A percentile compares a stretch with the other conserved stretches of the same genome.
These are phyloP conservation scores for Coleophoma eucalyptorum DNA, from an alignment of 2,329 filamentous ascomycete genomes.

Conservation along the genomic window DNA sequence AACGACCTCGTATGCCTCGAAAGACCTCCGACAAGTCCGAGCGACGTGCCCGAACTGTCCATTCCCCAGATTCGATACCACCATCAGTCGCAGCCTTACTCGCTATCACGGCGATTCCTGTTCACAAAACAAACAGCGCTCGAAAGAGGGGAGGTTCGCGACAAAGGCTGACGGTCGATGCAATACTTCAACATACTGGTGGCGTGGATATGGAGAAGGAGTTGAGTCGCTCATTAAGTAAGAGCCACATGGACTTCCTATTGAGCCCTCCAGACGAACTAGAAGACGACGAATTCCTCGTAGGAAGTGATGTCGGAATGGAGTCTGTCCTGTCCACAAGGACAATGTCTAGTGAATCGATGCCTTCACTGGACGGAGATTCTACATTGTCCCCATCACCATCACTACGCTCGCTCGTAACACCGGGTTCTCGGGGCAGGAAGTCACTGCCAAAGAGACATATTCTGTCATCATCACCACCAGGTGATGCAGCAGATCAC, in stretches of 20 bases:
- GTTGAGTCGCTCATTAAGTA: constrained; percentile 48
- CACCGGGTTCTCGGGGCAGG: constrained; percentile 29
- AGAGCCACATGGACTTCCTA: constrained; percentile 54
- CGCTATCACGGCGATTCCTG: constrained; percentile 57
- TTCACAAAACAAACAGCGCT: constrained; percentile 30
- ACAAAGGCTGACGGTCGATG: constrained; percentile 49
- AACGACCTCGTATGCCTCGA: constrained; percentile 12
- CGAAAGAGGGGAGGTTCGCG: constrained; percentile 13
- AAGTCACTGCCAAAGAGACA: constrained; percentile 46
- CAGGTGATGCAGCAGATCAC: constrained; percentile 37
- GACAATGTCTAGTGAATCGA: constrained; percentile 56
- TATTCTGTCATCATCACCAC: constrained; percentile 49
- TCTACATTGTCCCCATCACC: constrained; percentile 38
- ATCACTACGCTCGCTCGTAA: constrained; percentile 21
- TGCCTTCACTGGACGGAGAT: constrained; percentile 52
- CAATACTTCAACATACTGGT: constrained; percentile 49
- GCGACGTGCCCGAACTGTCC: constrained; percentile 35
- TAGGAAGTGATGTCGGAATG: constrained; percentile 47
- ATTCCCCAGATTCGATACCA: constrained; percentile 51
- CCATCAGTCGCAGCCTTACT: constrained; percentile 58
- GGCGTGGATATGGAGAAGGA: constrained; percentile 53
- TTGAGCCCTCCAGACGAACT: constrained; percentile 57
- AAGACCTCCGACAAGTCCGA: constrained; percentile 8
- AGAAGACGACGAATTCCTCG: constrained; percentile 38
- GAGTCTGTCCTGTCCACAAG: constrained; percentile 50